Evolutionary conservation across 2,329 filamentous ascomycete genomes (phyloP).

Genomic region (Colletotrichum endophyticum): DNA sequence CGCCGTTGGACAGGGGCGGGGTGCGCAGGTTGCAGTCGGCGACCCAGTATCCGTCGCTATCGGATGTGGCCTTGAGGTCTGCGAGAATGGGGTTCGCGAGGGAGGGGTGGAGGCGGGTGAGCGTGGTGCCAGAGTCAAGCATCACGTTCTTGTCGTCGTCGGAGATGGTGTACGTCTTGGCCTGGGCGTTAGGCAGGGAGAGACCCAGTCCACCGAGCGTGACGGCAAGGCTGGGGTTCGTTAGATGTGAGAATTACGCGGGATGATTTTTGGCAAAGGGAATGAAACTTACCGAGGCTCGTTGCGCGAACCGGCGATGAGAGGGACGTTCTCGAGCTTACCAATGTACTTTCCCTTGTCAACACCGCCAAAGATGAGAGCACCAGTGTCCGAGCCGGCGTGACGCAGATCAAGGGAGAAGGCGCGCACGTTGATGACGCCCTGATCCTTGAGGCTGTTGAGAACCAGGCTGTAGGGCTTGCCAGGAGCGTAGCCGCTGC

Average conservation of each 20-base stretch:
- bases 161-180: constrained; percentile 27
- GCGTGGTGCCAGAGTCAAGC: constrained; percentile 59
- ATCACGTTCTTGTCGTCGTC: constrained; percentile 44
- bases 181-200: constrained; percentile 24
- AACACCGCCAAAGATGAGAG: constrained; percentile 58
- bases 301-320: constrained; percentile 40
- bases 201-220: constrained; percentile 35
- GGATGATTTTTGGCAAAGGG: not conserved
- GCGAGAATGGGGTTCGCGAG: constrained; percentile 48
- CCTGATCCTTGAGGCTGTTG: constrained; percentile 51
- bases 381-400: constrained; percentile 45
- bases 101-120: constrained; percentile 48
- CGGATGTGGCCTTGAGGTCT: constrained; percentile 44
- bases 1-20: constrained; percentile 31
- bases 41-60: constrained; percentile 47
- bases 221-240: constrained; percentile 34
- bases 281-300: constrained; percentile 30
- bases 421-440: constrained; percentile 52
- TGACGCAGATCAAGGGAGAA: constrained; percentile 57
- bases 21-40: constrained; percentile 46
- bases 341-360: constrained; percentile 58
- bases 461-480: constrained; percentile 59
- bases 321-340: constrained; percentile 44
- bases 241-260: not conserved
- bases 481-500: constrained; percentile 38